These are phyloP conservation scores for Wickerhamiella kurtzmanii DNA, from an alignment of 805 yeast species.

Conservation along the genomic window DNA sequence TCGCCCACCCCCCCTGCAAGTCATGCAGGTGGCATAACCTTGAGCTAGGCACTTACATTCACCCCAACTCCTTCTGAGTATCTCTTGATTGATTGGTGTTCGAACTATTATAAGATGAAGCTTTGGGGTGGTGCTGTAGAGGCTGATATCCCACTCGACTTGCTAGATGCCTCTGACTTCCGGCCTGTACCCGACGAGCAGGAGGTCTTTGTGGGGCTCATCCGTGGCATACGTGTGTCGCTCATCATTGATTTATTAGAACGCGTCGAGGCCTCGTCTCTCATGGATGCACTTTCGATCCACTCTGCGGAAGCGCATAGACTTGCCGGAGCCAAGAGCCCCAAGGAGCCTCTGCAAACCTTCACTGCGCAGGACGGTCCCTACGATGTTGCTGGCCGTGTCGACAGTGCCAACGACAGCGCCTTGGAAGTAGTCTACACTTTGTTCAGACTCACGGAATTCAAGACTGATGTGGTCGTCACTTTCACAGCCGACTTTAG, in stretches of 20 bases:
- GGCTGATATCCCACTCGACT: conserved; percentile 41
- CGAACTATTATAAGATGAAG: too few relatives aligned
- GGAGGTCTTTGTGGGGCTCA: conserved; percentile 61
- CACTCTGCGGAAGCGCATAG: conserved; percentile 19
- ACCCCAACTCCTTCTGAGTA: too few relatives aligned
- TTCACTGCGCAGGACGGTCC: conserved; percentile 5
- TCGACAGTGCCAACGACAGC: conserved; percentile 12
- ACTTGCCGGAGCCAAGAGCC: conserved; percentile 9
- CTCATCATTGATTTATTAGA: conserved; percentile 31
- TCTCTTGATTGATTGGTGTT: too few relatives aligned
- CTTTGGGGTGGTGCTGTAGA: conserved; percentile 78
- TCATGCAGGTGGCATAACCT: too few relatives aligned
- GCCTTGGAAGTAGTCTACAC: conserved; percentile 10
- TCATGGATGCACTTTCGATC: conserved; percentile 13
- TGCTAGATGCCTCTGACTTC: conserved; percentile 63
- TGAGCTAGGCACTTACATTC: too few relatives aligned
- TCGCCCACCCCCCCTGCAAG: too few relatives aligned
- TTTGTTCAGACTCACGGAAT: conserved; percentile 14
- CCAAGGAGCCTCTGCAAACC: conserved; percentile 7
- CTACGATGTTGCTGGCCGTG: conserved; percentile 12
- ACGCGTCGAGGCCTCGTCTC: conserved; percentile 20
- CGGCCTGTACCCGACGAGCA: conserved; percentile 88
- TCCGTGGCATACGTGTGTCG: conserved; percentile 23
- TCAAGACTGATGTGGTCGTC: conserved; percentile 17
- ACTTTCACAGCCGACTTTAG: conserved; percentile 9